Percentiles rank a stretch among this genome's conserved stretches.
phyloP scores from a whole-genome alignment of 805 yeast genomes.

The Lachancea thermotolerans region DNA sequence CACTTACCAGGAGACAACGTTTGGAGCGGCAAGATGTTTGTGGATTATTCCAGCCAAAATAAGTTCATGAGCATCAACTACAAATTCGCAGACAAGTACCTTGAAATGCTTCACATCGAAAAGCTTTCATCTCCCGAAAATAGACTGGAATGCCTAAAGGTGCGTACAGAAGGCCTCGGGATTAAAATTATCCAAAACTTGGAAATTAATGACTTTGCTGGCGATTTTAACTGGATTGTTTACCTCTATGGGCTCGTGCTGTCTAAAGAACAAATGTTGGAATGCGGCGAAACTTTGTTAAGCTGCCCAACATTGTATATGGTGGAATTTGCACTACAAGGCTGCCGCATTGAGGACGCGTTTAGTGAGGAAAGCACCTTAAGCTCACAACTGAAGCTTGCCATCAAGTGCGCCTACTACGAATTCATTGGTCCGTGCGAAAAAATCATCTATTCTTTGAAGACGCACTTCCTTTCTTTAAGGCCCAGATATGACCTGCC shows the following conservation, averaged over 20 bases:
- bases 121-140: constrained; percentile 8
- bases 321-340: constrained; percentile 9
- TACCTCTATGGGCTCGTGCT: constrained; percentile 13
- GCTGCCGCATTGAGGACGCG: constrained; percentile 3
- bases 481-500: neutral
- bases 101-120: constrained; percentile 13
- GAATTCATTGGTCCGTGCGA: constrained; percentile 3
- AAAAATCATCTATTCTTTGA: neutral
- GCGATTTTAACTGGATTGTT: constrained; percentile 10
- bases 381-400: neutral
- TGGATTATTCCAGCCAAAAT: constrained; percentile 21
- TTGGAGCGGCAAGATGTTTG: constrained; percentile 11
- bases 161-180: constrained; percentile 1
- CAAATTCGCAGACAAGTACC: constrained; percentile 15
- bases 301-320: constrained; percentile 18
- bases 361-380: neutral
- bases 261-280: constrained; percentile 14
- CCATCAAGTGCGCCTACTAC: constrained; percentile 1
- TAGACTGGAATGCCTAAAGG: constrained; percentile 10
- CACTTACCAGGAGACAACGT: no score
- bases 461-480: neutral
- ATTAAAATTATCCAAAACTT: constrained; percentile 8
- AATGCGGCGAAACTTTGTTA: constrained; percentile 7
- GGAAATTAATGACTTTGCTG: constrained; percentile 11
- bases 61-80: constrained; percentile 15